phyloP scores from a whole-genome alignment of 202 grass and related monocot species.

The Schoenoplectus tabernaemontani region DNA sequence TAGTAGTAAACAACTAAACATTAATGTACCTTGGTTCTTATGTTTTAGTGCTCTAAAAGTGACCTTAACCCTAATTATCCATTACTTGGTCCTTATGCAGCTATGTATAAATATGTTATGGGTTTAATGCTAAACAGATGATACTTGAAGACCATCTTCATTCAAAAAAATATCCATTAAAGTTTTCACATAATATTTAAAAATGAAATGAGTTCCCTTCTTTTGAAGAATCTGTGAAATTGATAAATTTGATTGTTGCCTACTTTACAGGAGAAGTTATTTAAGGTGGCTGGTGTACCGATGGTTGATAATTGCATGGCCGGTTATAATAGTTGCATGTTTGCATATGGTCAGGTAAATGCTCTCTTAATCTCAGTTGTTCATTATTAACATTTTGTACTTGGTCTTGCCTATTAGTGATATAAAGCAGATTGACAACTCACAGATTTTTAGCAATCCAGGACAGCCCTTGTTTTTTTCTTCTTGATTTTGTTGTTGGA shows the following conservation, averaged over 20 bases:
- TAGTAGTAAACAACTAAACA: background rate
- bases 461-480: background rate
- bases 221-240: background rate
- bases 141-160: background rate
- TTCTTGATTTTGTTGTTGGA: background rate
- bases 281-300: slow-evolving; percentile 81
- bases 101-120: background rate
- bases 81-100: background rate
- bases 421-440: background rate
- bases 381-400: background rate
- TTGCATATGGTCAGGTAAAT: slow-evolving; percentile 94
- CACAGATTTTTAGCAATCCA: background rate
- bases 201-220: background rate
- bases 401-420: background rate
- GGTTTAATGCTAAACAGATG: no score
- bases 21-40: background rate
- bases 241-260: background rate
- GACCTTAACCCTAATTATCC: background rate
- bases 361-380: background rate
- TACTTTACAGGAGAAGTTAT: slow-evolving; percentile 63
- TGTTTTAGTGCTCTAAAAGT: background rate
- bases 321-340: slow-evolving; percentile 97
- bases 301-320: slow-evolving; percentile 97
- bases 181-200: background rate
- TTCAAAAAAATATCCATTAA: background rate